phyloP scores from a whole-genome alignment of 176 grass and related monocot genomes.

The Carex parvula region DNA sequence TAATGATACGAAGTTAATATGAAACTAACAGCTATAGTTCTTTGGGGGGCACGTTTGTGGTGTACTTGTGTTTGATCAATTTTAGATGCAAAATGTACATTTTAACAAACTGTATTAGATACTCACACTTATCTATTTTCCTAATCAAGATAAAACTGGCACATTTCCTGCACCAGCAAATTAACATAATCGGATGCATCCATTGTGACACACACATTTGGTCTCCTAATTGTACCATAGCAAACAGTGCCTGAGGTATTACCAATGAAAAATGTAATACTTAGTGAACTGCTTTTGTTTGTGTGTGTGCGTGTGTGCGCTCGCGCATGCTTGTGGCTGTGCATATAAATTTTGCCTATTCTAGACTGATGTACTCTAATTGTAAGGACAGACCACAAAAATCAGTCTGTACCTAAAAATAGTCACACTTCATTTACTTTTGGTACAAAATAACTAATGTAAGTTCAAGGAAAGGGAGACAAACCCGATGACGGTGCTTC shows the following conservation, averaged over 20 bases:
- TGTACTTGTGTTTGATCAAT: neutral
- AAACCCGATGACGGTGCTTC: conserved; percentile 87
- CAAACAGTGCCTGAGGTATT: neutral
- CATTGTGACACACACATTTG: neutral
- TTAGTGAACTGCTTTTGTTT: neutral
- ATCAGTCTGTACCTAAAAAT: neutral
- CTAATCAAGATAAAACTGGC: neutral
- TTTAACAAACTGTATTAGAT: neutral
- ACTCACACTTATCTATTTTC: neutral
- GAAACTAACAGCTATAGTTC: neutral
- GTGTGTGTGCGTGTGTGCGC: neutral
- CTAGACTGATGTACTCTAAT: neutral
- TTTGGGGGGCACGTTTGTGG: neutral
- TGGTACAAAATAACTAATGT: neutral
- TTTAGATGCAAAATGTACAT: neutral
- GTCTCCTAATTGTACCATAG: neutral
- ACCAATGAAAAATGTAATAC: neutral
- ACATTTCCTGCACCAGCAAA: neutral
- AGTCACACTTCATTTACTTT: neutral
- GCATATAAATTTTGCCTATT: neutral
- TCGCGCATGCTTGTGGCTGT: neutral
- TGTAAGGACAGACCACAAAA: neutral
- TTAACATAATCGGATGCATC: neutral
- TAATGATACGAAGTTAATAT: neutral
- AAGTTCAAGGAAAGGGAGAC: conserved; percentile 12